Evolutionary conservation across 306 rosid species (phyloP).

Genomic region (Quercus alba): DNA sequence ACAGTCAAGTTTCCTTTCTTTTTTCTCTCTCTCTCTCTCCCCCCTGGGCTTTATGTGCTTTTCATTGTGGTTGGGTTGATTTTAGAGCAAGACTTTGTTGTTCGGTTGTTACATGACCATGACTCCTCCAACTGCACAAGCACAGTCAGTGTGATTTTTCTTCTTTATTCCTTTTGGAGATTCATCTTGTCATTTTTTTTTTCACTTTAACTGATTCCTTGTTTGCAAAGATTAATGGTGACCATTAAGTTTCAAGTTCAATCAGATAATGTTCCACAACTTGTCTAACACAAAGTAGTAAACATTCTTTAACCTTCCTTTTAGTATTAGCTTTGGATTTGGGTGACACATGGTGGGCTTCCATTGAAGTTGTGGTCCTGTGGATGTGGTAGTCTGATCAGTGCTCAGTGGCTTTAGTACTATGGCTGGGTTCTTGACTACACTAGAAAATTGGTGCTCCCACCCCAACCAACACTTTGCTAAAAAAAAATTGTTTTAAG

Average conservation of each 20-base stretch:
- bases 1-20: background rate
- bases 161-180: slow-evolving; percentile 16
- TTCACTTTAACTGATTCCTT: slow-evolving; percentile 29
- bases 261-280: slow-evolving; percentile 14
- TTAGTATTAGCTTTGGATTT: background rate
- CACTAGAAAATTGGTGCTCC: too few species aligned
- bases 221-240: slow-evolving; percentile 23
- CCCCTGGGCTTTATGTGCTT: background rate
- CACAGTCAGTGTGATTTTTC: background rate
- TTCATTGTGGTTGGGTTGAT: background rate
- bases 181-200: slow-evolving; percentile 7
- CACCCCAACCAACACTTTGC: too few species aligned
- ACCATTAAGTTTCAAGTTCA: slow-evolving; percentile 20
- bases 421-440: background rate
- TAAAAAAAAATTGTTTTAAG: too few species aligned
- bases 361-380: background rate
- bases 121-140: slow-evolving; percentile 9
- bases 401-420: too few species aligned
- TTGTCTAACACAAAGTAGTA: slow-evolving; percentile 20
- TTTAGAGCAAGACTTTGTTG: slow-evolving; percentile 15
- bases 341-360: background rate
- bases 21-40: background rate
- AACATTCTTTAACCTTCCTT: slow-evolving; percentile 17
- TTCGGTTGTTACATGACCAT: slow-evolving; percentile 20
- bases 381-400: background rate